Conservation (phyloP, 176 grass and related monocot species). For the Oryza glaberrima region DNA sequence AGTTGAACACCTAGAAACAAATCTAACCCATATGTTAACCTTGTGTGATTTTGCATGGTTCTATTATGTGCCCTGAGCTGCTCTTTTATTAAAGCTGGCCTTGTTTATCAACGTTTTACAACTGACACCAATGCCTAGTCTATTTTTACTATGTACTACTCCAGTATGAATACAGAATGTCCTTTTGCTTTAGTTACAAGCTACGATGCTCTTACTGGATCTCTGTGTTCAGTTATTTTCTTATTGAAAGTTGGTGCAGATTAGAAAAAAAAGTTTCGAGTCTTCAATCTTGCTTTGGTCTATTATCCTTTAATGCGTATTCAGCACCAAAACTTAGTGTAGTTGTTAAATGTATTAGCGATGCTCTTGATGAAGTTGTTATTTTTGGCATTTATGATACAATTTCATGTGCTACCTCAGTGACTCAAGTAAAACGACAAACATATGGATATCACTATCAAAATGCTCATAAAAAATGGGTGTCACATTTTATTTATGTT, state of each 20-base stretch:
- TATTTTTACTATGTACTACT: neutral
- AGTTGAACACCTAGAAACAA: constrained; percentile 24
- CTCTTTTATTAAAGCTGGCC: neutral
- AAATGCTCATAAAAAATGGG: neutral
- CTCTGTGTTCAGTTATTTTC: neutral
- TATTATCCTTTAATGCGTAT: constrained; percentile 6
- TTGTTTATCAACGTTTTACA: neutral
- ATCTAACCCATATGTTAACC: neutral
- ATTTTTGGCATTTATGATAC: constrained; percentile 20
- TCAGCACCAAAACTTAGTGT: constrained; percentile 2
- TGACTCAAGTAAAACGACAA: neutral
- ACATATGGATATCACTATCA: neutral
- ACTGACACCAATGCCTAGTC: neutral
- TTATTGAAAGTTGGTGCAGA: neutral
- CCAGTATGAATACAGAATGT: neutral
- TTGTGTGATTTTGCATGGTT: constrained; percentile 37
- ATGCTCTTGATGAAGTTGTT: constrained; percentile 10
- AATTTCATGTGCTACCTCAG: neutral
- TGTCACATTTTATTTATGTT: neutral
- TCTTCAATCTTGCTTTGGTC: constrained; percentile 18
- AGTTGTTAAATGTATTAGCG: neutral
- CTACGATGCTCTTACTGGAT: neutral
- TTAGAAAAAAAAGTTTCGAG: neutral
- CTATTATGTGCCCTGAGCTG: neutral
- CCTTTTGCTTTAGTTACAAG: constrained; percentile 2